Base-by-base conservation (phyloP, 2,329 filamentous ascomycete genomes). In the Cladosporium colombiae region DNA sequence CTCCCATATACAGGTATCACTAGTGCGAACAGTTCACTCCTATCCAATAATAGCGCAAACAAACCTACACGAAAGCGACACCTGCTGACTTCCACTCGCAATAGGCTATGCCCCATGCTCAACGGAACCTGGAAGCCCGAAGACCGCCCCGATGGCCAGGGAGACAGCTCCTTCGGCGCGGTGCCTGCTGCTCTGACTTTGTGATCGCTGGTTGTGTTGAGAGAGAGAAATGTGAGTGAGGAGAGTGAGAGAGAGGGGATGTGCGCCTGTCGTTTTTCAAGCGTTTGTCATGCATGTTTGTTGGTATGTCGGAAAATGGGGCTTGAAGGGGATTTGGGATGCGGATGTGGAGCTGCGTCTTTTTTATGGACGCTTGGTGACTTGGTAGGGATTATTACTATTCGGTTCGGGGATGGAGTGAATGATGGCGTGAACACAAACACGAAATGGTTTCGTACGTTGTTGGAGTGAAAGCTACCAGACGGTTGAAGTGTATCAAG, bases 41-140 rank as follows among this genome's bases (percentile, higher is more conserved):
- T 10, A 55, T 18, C 52, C 10, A n/a, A 31, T 10, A 6, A 21
- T 2, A 55, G 10, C 5, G 14, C 52, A 33, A 4, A 27, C 5
- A 29, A 4, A 31, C 5, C 14, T 3, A 4, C 23, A 6, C 4
- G 2, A 21, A 33, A 55, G 27, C 33, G 18, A 55, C 29, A 33
- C 52, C 11, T 69, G 70, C 68, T 73, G 67, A 74, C 71, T 65
- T 66, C 72, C 64, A 70, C 66, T 67, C 65, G 65, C 65, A 65
- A 75, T 84, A 92, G 89, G 78, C 85, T 93, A 73, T 96, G 92
- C 77, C 92, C 92, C 57, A 83, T 95, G 77, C 88, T 96, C 68
- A 96, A 96, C 76, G 92, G 92, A 62, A 91, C 90, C 59, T 74
- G 74, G 73, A 76, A 77, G 67, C 72, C 75, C 29, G 76, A 78